Evolutionary conservation across 2,329 filamentous ascomycete species (phyloP).

Genomic region (Aspergillus flavus): DNA sequence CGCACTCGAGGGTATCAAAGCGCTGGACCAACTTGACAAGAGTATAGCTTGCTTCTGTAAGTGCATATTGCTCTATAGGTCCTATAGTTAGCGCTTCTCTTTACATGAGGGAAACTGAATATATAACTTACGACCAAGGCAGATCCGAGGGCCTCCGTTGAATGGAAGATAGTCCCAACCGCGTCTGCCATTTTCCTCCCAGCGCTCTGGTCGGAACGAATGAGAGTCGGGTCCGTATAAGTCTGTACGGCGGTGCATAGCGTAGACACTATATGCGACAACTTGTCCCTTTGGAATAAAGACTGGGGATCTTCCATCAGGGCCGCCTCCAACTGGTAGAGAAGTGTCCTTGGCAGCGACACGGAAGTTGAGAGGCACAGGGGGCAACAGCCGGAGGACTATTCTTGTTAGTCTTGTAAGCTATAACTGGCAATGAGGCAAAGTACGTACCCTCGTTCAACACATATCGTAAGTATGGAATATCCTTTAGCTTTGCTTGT

Average conservation of each 20-base stretch:
- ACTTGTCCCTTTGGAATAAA: conserved; percentile 66
- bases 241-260: conserved; percentile 70
- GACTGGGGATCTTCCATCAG: conserved; percentile 61
- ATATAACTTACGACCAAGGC: conserved; percentile 40
- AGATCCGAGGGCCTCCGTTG: conserved; percentile 43
- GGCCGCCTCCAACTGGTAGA: conserved; percentile 59
- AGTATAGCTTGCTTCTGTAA: conserved; percentile 46
- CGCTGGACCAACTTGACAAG: conserved; percentile 41
- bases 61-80: conserved; percentile 44
- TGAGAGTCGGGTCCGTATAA: conserved; percentile 49
- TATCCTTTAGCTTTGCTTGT: conserved; percentile 46
- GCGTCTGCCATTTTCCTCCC: conserved; percentile 43
- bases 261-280: conserved; percentile 67
- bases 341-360: conserved; percentile 46
- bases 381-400: conserved; percentile 48
- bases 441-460: conserved; percentile 37
- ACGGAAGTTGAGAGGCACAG: conserved; percentile 50
- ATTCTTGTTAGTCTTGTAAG: not conserved
- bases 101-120: not conserved
- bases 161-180: conserved; percentile 45
- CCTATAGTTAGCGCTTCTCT: not conserved
- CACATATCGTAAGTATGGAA: conserved; percentile 43
- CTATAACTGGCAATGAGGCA: too few species aligned
- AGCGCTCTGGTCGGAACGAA: conserved; percentile 54
- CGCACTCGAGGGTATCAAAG: conserved; percentile 40